Percentiles rank a stretch among this genome's conserved stretches.
Evolutionary conservation across 495 filamentous ascomycete genomes (phyloP).

Genomic region (Daldinia concentrica): DNA sequence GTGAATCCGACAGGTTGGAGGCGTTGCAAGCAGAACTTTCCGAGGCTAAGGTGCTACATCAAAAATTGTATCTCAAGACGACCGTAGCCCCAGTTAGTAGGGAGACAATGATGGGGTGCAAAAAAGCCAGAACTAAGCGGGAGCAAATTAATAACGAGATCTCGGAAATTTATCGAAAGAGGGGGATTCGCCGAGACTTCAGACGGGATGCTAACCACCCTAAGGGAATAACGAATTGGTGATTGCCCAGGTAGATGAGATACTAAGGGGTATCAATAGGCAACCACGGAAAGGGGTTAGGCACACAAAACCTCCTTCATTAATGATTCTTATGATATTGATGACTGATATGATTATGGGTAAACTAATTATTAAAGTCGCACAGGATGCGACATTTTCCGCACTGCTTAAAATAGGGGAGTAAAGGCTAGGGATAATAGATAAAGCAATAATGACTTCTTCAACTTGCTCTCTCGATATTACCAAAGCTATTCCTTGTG

Average conservation of each 20-base stretch:
- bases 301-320: background rate
- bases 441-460: too few relatives aligned
- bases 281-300: background rate
- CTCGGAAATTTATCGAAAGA: background rate
- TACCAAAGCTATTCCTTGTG: too few relatives aligned
- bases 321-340: background rate
- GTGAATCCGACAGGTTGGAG: constrained; percentile 14
- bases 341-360: background rate
- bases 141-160: constrained; percentile 27
- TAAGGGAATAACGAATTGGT: constrained; percentile 20
- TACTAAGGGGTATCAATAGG: background rate
- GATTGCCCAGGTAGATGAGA: background rate
- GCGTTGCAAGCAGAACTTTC: background rate
- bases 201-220: constrained; percentile 25
- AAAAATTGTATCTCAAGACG: constrained; percentile 4
- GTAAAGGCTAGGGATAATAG: too few relatives aligned
- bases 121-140: background rate
- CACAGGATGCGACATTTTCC: background rate
- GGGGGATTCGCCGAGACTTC: constrained; percentile 27
- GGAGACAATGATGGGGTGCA: background rate
- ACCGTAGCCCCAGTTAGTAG: constrained; percentile 1
- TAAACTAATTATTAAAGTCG: background rate
- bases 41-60: constrained; percentile 10
- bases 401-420: background rate
- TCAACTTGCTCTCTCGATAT: too few relatives aligned